These are phyloP conservation scores for Aspergillus kassunensis DNA, from an alignment of 495 filamentous ascomycete species.

Conservation along the genomic window DNA sequence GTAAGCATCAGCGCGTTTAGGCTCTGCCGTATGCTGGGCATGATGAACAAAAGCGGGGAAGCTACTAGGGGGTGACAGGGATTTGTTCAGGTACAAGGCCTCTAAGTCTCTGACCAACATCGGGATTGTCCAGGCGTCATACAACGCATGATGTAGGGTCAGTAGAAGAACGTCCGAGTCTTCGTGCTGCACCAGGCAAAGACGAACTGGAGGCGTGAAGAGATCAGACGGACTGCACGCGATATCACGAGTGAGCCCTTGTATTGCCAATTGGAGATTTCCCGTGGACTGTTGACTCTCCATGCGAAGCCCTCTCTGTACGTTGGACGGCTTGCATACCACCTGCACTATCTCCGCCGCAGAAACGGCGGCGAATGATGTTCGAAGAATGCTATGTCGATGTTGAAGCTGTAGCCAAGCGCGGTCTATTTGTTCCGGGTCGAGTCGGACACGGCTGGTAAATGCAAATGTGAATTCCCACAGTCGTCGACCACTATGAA, in stretches of 20 bases:
- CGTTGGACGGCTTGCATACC: no score
- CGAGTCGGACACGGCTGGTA: slow-evolving; percentile 25
- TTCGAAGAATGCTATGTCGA: slow-evolving; percentile 5
- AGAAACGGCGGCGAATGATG: slow-evolving; percentile 5
- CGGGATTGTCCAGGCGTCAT: slow-evolving; percentile 24
- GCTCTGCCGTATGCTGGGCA: neutral
- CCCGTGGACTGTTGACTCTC: no score
- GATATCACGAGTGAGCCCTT: neutral
- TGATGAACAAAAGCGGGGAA: neutral
- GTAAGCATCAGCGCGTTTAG: neutral
- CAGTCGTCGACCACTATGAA: slow-evolving; percentile 49
- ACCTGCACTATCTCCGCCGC: slow-evolving; percentile 1
- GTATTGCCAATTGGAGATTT: neutral
- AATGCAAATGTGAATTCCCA: slow-evolving; percentile 62
- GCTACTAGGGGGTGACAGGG: neutral
- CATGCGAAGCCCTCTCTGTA: no score
- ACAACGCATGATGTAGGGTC: slow-evolving; percentile 26
- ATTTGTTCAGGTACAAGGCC: slow-evolving; percentile 10
- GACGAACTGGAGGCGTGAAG: neutral
- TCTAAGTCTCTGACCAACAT: slow-evolving; percentile 17
- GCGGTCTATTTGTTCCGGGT: slow-evolving; percentile 25
- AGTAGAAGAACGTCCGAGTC: slow-evolving; percentile 14
- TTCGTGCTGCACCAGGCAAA: slow-evolving; percentile 1
- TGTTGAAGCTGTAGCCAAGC: slow-evolving; percentile 45
- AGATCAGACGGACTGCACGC: neutral